Conservation (phyloP, 1,284 basidiomycete species). For the Lentinus polychrous region DNA sequence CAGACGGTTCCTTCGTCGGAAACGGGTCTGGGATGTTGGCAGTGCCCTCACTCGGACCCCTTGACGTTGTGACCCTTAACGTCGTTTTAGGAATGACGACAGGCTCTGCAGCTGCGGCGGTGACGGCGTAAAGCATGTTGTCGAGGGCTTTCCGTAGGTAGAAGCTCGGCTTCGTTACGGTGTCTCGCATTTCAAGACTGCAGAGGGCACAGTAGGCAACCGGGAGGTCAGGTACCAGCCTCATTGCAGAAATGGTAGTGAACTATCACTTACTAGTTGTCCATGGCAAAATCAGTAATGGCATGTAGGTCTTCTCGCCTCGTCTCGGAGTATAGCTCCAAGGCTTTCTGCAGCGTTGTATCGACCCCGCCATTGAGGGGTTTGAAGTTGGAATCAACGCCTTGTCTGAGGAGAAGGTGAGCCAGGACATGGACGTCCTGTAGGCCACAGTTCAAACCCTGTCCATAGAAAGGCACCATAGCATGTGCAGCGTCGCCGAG, state of each 20-base stretch:
- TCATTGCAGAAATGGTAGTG: no score
- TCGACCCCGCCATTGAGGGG: slow-evolving; percentile 37
- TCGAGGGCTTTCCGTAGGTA: slow-evolving; percentile 80
- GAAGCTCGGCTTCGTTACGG: slow-evolving; percentile 80
- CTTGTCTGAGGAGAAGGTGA: slow-evolving; percentile 65
- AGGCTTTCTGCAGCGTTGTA: slow-evolving; percentile 53
- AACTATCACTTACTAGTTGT: slow-evolving; percentile 93
- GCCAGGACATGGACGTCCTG: slow-evolving; percentile 93
- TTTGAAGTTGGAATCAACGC: slow-evolving; percentile 39
- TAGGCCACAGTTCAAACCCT: slow-evolving; percentile 95
- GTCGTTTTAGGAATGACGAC: no score
- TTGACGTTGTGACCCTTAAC: no score
- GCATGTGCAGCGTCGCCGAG: slow-evolving; percentile 94
- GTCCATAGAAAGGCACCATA: slow-evolving; percentile 98
- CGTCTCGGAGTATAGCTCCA: slow-evolving; percentile 72
- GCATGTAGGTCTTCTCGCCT: slow-evolving; percentile 86
- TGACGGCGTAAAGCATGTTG: slow-evolving; percentile 62
- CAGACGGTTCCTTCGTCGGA: slow-evolving; percentile 45
- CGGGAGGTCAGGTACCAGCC: no score
- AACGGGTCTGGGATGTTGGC: slow-evolving; percentile 36
- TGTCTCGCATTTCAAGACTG: slow-evolving; percentile 92
- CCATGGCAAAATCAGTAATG: slow-evolving; percentile 87
- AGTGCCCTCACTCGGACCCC: slow-evolving; percentile 17
- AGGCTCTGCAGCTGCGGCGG: slow-evolving; percentile 45
- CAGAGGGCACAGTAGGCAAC: slow-evolving; percentile 7